These are phyloP conservation scores for Silene latifolia DNA, from an alignment of 148 eudicot species.

Conservation along the genomic window DNA sequence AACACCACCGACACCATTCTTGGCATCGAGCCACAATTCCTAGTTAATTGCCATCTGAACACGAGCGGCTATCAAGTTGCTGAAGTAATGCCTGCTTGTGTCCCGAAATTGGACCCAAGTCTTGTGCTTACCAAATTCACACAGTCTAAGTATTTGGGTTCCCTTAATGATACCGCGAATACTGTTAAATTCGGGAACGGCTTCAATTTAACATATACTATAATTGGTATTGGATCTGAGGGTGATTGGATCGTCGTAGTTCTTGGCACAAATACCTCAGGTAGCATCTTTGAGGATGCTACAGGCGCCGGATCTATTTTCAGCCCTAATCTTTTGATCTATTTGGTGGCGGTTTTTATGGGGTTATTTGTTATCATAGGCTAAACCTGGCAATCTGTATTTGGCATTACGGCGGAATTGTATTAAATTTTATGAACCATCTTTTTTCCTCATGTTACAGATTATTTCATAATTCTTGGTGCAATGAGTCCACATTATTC, in stretches of 20 bases:
- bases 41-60: constrained; percentile 55
- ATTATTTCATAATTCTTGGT: neutral
- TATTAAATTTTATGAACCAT: neutral
- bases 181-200: no score
- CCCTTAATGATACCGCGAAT: constrained; percentile 48
- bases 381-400: neutral
- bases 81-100: constrained; percentile 67
- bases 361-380: neutral
- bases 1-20: constrained; percentile 64
- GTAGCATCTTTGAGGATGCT: constrained; percentile 40
- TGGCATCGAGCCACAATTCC: constrained; percentile 56
- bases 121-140: constrained; percentile 71
- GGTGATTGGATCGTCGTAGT: constrained; percentile 74
- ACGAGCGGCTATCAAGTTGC: constrained; percentile 54
- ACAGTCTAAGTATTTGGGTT: constrained; percentile 49
- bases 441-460: neutral
- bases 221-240: constrained; percentile 56
- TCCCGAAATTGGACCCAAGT: constrained; percentile 51
- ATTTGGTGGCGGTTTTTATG: neutral
- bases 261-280: constrained; percentile 47
- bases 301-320: constrained; percentile 18
- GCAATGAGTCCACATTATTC: neutral
- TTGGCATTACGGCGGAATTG: neutral
- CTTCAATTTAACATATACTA: no score
- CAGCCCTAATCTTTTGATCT: neutral